Evolutionary conservation across 2,329 filamentous ascomycete species (phyloP), one percentile per base, ranked within the genome.

Genomic region (Xylariales sp.): DNA sequence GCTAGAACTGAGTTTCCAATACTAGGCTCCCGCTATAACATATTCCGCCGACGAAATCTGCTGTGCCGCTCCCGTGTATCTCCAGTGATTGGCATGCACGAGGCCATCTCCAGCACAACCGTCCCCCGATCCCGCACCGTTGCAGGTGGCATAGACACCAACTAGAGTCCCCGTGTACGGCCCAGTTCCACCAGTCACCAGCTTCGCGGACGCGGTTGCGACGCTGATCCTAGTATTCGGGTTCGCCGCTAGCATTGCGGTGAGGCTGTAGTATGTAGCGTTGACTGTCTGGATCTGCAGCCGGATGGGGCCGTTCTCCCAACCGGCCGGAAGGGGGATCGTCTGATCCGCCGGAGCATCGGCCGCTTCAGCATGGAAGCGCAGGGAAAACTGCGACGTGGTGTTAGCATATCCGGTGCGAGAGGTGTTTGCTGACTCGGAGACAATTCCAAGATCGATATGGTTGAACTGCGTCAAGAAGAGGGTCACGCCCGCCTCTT

Each of bases 81-180:
- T 48, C 55, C 54, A 58, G 21, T 51, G 48, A 9, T 32, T 51
- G 12, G 62, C 55, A 38, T 58, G 54, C 19, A 56, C 61, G 15
- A 55, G 47, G 5, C 54, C 57, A 5, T 54, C 57, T 15, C 40
- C 32, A 4, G 57, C 57, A 45, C 58, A 62, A 8, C 50, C 45
- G 10, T 49, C 16, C 0, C 56, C 55, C 12, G 32, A 36, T 0
- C 58, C 60, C 3, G 51, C 56, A 2, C 61, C 62, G 33, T 64
- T 65, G 39, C 61, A 64, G 6, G 62, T 65, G 9, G 59, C 61
- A 39, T 62, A 65, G 3, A 51, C 53, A 2, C 62, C 62, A 0
- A 65, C 36, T 10, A 64, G 45, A 14, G 53, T 59, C 0, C 61
- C 62, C 1, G 58, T 54, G 40, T 61, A 64, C 5, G 52, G 54